phyloP scores from a whole-genome alignment of 2,329 filamentous ascomycete species.

The Thielaviopsis populi region DNA sequence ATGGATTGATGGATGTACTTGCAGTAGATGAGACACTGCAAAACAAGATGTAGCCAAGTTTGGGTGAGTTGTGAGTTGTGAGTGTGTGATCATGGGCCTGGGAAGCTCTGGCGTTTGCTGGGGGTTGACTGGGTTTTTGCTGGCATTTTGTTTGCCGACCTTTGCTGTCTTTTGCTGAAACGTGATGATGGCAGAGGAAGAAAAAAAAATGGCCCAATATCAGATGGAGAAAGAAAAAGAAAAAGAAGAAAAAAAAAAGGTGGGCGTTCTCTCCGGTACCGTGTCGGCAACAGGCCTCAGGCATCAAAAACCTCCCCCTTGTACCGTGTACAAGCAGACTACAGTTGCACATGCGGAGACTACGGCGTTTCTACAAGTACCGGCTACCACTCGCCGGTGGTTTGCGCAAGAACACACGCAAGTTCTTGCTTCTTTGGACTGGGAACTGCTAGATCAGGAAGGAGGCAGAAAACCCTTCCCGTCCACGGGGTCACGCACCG shows the following conservation, averaged over 20 bases:
- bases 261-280: background rate
- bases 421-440: background rate
- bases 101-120: too few relatives aligned
- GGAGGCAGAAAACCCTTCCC: background rate
- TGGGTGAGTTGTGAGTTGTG: too few relatives aligned
- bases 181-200: background rate
- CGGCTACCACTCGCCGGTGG: background rate
- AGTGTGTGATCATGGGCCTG: too few relatives aligned
- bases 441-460: background rate
- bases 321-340: background rate
- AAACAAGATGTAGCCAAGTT: too few relatives aligned
- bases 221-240: background rate
- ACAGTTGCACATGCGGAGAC: background rate
- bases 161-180: background rate
- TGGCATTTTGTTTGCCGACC: background rate
- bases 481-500: background rate
- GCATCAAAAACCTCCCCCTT: background rate
- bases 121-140: too few relatives aligned
- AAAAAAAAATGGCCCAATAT: background rate
- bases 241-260: background rate
- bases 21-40: too few relatives aligned
- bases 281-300: background rate
- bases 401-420: background rate
- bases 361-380: background rate
- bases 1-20: background rate